A percentile compares a stretch with the other conserved stretches of the same genome.
Conservation (phyloP, 2,329 filamentous ascomycete species). For the Diaporthe caulivora region DNA sequence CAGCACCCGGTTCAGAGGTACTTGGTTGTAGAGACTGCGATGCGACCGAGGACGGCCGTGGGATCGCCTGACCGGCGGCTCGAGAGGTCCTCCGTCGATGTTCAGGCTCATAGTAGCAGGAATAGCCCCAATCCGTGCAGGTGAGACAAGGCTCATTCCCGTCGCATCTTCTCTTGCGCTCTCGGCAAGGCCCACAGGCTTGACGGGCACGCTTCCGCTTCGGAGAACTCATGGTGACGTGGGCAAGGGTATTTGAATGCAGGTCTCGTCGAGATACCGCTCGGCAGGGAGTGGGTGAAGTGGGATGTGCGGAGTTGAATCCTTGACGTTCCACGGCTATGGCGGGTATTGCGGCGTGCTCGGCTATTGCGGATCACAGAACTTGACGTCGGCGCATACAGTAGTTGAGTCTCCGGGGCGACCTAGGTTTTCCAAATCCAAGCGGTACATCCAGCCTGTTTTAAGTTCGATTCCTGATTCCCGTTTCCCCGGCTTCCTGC, state of each 20-base stretch:
- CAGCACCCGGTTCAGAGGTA: slow-evolving; percentile 5
- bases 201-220: slow-evolving; percentile 55
- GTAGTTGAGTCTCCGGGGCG: not conserved
- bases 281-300: not conserved
- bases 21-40: not conserved
- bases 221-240: slow-evolving; percentile 1
- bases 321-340: not conserved
- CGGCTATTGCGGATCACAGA: slow-evolving; percentile 8
- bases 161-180: slow-evolving; percentile 69
- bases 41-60: slow-evolving; percentile 22
- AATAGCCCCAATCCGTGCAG: slow-evolving; percentile 65
- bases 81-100: slow-evolving; percentile 20
- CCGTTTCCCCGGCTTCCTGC: too few relatives aligned
- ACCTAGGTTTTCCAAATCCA: not conserved
- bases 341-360: slow-evolving; percentile 2
- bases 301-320: slow-evolving; percentile 12
- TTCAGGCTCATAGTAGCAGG: slow-evolving; percentile 59
- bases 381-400: not conserved
- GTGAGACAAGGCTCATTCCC: slow-evolving; percentile 64
- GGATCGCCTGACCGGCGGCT: slow-evolving; percentile 4
- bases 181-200: slow-evolving; percentile 64
- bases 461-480: not conserved
- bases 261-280: not conserved
- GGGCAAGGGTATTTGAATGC: not conserved
- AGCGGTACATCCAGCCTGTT: not conserved